Evolutionary conservation across 805 yeast genomes (phyloP).

Genomic region (Lipomyces yamanashiensis): DNA sequence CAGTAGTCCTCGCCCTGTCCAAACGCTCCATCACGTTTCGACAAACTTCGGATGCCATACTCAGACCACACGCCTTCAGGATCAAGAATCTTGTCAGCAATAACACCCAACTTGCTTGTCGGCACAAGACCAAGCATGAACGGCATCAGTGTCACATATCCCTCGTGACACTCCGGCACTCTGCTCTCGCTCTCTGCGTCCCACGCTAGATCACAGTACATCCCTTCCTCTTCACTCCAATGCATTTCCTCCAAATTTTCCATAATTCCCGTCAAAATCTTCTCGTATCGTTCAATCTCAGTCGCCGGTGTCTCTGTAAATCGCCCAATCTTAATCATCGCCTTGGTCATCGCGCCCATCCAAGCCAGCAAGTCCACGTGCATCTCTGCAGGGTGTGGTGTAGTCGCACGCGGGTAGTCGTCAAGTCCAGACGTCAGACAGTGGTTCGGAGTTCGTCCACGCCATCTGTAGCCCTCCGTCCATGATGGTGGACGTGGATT

Average conservation of each 20-base stretch:
- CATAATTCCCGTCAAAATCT: constrained; percentile 60
- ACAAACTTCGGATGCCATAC: constrained; percentile 80
- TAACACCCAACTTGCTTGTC: constrained; percentile 42
- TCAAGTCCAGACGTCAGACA: constrained; percentile 93
- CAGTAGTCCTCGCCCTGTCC: constrained; percentile 89
- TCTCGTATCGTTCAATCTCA: constrained; percentile 52
- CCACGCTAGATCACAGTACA: constrained; percentile 79
- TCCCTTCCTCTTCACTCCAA: constrained; percentile 70
- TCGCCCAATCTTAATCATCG: constrained; percentile 75
- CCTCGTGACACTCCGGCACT: constrained; percentile 83
- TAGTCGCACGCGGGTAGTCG: constrained; percentile 86
- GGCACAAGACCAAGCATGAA: constrained; percentile 69
- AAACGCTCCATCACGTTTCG: constrained; percentile 66
- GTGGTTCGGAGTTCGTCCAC: constrained; percentile 83
- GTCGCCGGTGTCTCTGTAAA: constrained; percentile 65
- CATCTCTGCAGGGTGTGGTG: constrained; percentile 85
- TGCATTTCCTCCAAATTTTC: constrained; percentile 73
- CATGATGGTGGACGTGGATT: constrained; percentile 47
- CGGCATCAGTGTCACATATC: constrained; percentile 86
- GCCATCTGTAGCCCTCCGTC: constrained; percentile 84
- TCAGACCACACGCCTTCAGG: constrained; percentile 76
- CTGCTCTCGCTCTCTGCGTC: constrained; percentile 23
- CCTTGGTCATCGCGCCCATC: constrained; percentile 90
- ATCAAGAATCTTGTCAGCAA: constrained; percentile 65
- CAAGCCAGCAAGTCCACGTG: constrained; percentile 89